phyloP scores from a whole-genome alignment of 2,329 filamentous ascomycete species.

The Stenocarpella maydis region DNA sequence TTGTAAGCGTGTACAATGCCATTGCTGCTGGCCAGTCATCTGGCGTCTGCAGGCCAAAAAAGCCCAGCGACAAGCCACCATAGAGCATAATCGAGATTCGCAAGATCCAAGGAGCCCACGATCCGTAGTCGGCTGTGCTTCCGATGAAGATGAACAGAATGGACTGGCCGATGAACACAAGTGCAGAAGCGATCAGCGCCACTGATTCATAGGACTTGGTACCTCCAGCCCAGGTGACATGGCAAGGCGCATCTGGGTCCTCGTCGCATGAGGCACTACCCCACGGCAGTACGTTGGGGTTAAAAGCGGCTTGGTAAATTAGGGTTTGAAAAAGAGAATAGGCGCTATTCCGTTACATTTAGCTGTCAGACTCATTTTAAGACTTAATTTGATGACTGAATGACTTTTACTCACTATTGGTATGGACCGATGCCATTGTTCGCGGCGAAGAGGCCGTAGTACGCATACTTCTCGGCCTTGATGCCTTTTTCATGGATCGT shows the following conservation, averaged over 20 bases:
- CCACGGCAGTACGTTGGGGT: conserved; percentile 1
- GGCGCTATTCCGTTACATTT: neutral
- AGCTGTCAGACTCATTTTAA: neutral
- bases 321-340: conserved; percentile 7
- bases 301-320: conserved; percentile 14
- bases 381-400: neutral
- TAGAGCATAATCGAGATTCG: neutral
- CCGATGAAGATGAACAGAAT: conserved; percentile 20
- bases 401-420: neutral
- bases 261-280: conserved; percentile 9
- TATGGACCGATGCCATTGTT: conserved; percentile 20
- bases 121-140: conserved; percentile 11
- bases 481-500: neutral
- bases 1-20: neutral
- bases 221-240: neutral
- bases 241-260: conserved; percentile 15
- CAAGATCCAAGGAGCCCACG: conserved; percentile 11
- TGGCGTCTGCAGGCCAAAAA: conserved; percentile 11
- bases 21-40: conserved; percentile 7
- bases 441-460: conserved; percentile 6
- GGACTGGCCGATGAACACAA: conserved; percentile 1
- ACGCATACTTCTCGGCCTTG: conserved; percentile 5
- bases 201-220: conserved; percentile 18
- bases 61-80: neutral
- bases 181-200: neutral